Conservation (phyloP, 23 red algal genomes). For the Pyropia yezoensis region DNA sequence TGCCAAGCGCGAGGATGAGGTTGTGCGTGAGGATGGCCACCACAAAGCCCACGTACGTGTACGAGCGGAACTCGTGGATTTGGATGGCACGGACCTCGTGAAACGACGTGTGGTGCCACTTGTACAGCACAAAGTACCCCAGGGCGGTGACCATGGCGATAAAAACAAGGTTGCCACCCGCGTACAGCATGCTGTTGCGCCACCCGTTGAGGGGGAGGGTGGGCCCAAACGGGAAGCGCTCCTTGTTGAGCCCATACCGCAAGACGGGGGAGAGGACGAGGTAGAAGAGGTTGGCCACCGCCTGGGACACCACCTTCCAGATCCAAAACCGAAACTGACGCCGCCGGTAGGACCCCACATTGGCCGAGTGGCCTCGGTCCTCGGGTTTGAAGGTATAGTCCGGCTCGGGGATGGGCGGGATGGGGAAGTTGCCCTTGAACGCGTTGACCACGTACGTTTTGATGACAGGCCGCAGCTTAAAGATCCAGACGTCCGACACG, state of each 20-base stretch:
- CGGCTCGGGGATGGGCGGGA: slow-evolving; percentile 42
- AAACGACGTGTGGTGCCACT: slow-evolving; percentile 47
- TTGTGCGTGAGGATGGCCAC: slow-evolving; percentile 68
- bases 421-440: slow-evolving; percentile 47
- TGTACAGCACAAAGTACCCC: slow-evolving; percentile 41
- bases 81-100: slow-evolving; percentile 65
- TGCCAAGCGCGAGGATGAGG: slow-evolving; percentile 54
- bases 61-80: slow-evolving; percentile 37
- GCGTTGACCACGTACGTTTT: slow-evolving; percentile 35
- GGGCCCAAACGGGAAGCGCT: slow-evolving; percentile 19
- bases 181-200: slow-evolving; percentile 53
- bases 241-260: slow-evolving; percentile 53
- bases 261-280: slow-evolving; percentile 54
- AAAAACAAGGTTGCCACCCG: slow-evolving; percentile 38
- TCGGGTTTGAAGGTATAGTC: slow-evolving; percentile 42
- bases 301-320: slow-evolving; percentile 40
- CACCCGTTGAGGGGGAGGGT: slow-evolving; percentile 10
- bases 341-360: slow-evolving; percentile 46
- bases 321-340: slow-evolving; percentile 67
- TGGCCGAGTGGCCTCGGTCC: slow-evolving; percentile 53
- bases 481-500: slow-evolving; percentile 65
- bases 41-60: slow-evolving; percentile 49
- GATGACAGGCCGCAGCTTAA: slow-evolving; percentile 41
- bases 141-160: slow-evolving; percentile 21
- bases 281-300: slow-evolving; percentile 49